A percentile compares a stretch with the other conserved stretches of the same genome.
Evolutionary conservation across 1,139 yeast species (phyloP).

Genomic region (Zygotorulaspora mrakii): DNA sequence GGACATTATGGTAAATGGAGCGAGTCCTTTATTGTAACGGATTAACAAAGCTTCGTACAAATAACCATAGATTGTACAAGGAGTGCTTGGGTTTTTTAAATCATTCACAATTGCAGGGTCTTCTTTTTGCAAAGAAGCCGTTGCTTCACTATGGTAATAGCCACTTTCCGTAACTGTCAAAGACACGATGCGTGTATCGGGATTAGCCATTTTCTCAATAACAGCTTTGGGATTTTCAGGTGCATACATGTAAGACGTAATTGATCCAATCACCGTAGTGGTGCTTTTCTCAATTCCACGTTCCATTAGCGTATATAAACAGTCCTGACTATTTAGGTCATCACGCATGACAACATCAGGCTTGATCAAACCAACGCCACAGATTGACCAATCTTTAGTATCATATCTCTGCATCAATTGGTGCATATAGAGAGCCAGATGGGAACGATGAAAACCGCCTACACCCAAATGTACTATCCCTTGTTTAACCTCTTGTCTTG

Average conservation of each 20-base stretch:
- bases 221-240: constrained; percentile 11
- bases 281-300: constrained; percentile 8
- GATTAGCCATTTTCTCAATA: constrained; percentile 8
- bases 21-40: constrained; percentile 7
- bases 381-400: constrained; percentile 11
- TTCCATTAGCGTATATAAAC: constrained; percentile 10
- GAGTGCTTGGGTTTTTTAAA: constrained; percentile 5
- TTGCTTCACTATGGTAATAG: constrained; percentile 12
- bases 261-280: constrained; percentile 6
- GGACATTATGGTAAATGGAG: constrained; percentile 11
- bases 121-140: constrained; percentile 6
- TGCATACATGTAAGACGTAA: constrained; percentile 12
- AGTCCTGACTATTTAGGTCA: constrained; percentile 9
- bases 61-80: constrained; percentile 8
- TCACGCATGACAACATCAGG: constrained; percentile 10
- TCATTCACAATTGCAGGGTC: constrained; percentile 8
- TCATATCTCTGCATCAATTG: constrained; percentile 12
- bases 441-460: constrained; percentile 12
- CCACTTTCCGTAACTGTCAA: constrained; percentile 9
- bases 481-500: constrained; percentile 11
- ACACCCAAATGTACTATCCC: constrained; percentile 13
- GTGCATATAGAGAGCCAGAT: constrained; percentile 13
- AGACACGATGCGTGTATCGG: constrained; percentile 7
- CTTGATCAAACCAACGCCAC: constrained; percentile 12
- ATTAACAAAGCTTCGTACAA: constrained; percentile 7